Evolutionary conservation across 2,329 filamentous ascomycete species (phyloP).

Genomic region (Fusarium duplospermum): DNA sequence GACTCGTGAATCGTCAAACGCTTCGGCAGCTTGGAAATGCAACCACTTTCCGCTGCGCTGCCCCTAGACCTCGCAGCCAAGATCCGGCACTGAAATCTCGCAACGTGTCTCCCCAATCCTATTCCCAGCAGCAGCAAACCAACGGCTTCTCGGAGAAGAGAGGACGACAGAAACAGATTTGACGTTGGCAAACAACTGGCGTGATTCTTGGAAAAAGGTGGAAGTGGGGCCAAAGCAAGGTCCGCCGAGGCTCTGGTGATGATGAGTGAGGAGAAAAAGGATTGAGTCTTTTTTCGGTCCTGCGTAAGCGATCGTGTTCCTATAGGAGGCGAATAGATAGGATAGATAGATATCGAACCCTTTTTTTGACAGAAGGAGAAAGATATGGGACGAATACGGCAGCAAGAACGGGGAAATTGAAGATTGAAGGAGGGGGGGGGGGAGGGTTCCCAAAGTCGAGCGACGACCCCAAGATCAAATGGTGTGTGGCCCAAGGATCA

Average conservation of each 20-base stretch:
- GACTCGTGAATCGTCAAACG: neutral
- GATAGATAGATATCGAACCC: neutral
- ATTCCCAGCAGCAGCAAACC: neutral
- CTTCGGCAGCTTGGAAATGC: constrained; percentile 2
- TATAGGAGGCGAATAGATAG: neutral
- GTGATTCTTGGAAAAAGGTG: constrained; percentile 29
- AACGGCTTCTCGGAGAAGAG: neutral
- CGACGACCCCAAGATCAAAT: constrained; percentile 20
- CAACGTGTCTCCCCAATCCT: neutral
- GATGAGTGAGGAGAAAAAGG: constrained; percentile 1
- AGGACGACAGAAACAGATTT: constrained; percentile 2
- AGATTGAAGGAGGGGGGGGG: constrained; percentile 32
- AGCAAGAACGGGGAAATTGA: neutral
- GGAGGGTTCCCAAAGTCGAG: constrained; percentile 16
- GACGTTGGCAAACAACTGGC: constrained; percentile 20
- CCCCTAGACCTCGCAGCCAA: neutral
- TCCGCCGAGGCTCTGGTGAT: constrained; percentile 21
- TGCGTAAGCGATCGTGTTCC: neutral
- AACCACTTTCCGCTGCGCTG: neutral
- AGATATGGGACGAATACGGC: constrained; percentile 2
- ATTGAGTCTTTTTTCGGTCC: neutral
- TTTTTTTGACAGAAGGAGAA: constrained; percentile 2
- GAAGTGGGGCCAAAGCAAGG: constrained; percentile 32
- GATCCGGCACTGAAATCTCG: neutral
- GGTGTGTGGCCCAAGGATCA: constrained; percentile 38